Evolutionary conservation across 345 rosid species (phyloP), one percentile per base, ranked within the genome.

Genomic region (Ceriops zippeliana): DNA sequence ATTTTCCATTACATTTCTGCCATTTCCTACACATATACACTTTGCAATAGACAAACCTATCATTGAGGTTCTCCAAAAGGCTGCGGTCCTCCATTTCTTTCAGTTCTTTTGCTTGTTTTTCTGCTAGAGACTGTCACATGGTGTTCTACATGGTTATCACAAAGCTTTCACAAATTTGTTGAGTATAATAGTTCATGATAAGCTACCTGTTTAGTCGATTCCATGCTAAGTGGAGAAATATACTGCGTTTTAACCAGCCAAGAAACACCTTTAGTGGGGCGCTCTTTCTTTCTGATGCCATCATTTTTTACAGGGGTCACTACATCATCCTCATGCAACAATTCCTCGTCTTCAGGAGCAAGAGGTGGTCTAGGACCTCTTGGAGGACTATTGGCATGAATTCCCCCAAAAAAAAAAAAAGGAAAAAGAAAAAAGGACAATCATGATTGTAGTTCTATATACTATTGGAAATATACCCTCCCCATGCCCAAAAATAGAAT

Each of bases 201-300:
- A 59, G 22, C 38, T 78, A 90, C 99, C 98, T 85, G 93, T 83
- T 88, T 91, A 51, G 91, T 71, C 5, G 96, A 83, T 52, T 95
- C 99, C 80, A 81, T 78, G 70, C 89, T 89, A 70, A 91, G 83
- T 16, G 96, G 86, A 84, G 99, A 91, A 59, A 95, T 91, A 71
- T 91, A 95, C 70, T 91, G 98, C 8, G 98, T 91, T 78, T 95
- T 95, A 24, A 91, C 99, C 72, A 95, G 84, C 99, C 98, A 91
- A 69, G 98, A 81, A 69, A 91, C 88, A 79, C 97, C 97, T 81
- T 91, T 85, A 26, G 96, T 88, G 20, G 98, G 99, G 42, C 98
- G 82, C 59, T 91, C 98, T 83, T 91, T 90, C 78, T 83, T 85
- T 72, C 80, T 82, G 74, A 95, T 88, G 71, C 99, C 96, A 71